Conservation (phyloP, 176 grass and related monocot species). For the Eremochloa ophiuroides region DNA sequence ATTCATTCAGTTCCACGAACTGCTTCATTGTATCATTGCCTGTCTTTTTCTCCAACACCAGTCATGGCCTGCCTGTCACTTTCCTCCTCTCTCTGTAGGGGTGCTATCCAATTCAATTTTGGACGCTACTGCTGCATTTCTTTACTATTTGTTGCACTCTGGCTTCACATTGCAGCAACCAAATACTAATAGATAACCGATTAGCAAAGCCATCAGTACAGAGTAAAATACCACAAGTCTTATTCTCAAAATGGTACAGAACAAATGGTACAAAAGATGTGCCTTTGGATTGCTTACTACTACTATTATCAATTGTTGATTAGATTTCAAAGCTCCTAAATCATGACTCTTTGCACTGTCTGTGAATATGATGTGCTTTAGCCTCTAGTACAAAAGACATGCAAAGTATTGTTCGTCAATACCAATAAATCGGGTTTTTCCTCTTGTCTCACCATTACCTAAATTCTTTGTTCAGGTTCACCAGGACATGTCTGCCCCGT, state of each 20-base stretch:
- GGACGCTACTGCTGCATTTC: no score
- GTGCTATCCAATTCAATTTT: no score
- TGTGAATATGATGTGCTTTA: no score
- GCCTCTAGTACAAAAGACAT: background rate
- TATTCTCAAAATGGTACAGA: no score
- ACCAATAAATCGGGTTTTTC: background rate
- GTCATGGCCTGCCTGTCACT: no score
- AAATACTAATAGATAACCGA: background rate
- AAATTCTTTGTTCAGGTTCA: slow-evolving; percentile 57
- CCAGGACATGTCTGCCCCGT: slow-evolving; percentile 77
- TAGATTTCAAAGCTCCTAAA: background rate
- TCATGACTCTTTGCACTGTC: background rate
- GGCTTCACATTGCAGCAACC: background rate
- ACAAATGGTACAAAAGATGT: background rate
- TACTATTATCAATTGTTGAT: background rate
- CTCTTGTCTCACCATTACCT: background rate
- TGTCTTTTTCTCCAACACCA: no score
- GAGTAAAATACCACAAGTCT: background rate
- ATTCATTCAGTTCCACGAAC: background rate
- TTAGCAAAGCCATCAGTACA: background rate
- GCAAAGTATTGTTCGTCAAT: background rate
- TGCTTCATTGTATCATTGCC: no score
- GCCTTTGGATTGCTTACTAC: background rate
- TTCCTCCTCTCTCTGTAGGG: no score
- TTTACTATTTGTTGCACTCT: no score